Percentiles rank a stretch among this genome's conserved stretches.
Evolutionary conservation across 225 moss, liverwort and hornwort species (phyloP).

Genomic region (Pseudoscleropodium purum): DNA sequence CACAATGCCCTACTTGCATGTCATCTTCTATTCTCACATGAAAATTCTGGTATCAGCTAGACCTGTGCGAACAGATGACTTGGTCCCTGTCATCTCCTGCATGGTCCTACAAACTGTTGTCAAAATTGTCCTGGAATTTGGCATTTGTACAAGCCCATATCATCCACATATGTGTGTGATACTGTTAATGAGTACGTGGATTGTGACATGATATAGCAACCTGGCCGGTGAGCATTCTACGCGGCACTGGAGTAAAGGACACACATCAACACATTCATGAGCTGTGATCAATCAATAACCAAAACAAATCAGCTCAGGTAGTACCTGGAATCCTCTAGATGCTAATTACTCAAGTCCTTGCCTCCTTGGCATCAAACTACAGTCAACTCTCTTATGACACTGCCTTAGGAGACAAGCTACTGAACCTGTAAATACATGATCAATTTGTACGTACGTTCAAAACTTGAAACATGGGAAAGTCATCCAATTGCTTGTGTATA

Average conservation of each 20-base stretch:
- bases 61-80: conserved; percentile 5
- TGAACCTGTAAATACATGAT: neutral
- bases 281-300: neutral
- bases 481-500: neutral
- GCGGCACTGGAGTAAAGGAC: neutral
- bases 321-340: neutral
- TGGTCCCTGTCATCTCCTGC: neutral
- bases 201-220: conserved; percentile 2
- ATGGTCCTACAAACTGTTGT: conserved; percentile 12
- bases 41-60: neutral
- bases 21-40: neutral
- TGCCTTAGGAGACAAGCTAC: neutral
- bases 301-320: neutral
- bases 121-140: neutral
- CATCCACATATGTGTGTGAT: conserved; percentile 27
- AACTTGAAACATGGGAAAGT: neutral
- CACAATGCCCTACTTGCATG: neutral
- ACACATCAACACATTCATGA: neutral
- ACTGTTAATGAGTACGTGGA: conserved; percentile 20
- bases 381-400: neutral
- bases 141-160: conserved; percentile 20
- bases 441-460: neutral
- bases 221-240: conserved; percentile 2
- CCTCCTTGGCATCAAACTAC: neutral
- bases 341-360: neutral